Base-by-base conservation (phyloP, 2,329 filamentous ascomycete species). In the Trichoderma lentiforme region DNA sequence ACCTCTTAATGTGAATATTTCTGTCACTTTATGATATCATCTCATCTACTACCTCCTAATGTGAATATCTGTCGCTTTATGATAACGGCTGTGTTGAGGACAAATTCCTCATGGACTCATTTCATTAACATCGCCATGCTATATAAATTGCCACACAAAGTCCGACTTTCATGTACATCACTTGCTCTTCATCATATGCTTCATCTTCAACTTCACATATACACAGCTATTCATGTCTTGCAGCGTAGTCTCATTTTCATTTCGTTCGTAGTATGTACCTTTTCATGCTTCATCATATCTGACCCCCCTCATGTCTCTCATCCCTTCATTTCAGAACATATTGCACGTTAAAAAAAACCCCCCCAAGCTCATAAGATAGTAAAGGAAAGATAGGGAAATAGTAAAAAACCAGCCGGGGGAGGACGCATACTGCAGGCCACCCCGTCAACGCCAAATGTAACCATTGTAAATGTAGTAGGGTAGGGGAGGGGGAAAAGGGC, bases 211-310 rank as follows among this genome's bases (percentile, higher is more conserved):
- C 32, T 21, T 61, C 26, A 60, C 36, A 60, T 24, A 21, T 21
- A 51, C 39, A 30, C 34, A 14, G 12, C 34, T 12, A 68, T 18
- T 57, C 32, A 21, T 47, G n/a, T 24, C 26, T 68, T 24, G 2
- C 28, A 60, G 24, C 32, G 21, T 56, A 34, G 63, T 70, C 43
- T 57, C 47, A 30, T 57, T 39, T 64, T 64, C 53, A 60, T 51
- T 68, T 26, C 69, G 28, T 67, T 70, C 51, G 39, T 62, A 58
- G 34, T 71, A 71, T 71, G 61, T 65, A 68, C 70, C 70, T 61
- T 57, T 71, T 60, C 70, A 67, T 71, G 62, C 43, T 34, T 60
- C 56, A 21, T 72, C 64, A 69, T 71, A 39, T 32, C 24, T 72
- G 7, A 24, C 53, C 28, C 36, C 21, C 57, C 58, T 36, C 21